Base-by-base conservation (phyloP, 805 yeast genomes). In the Candida berthetii region DNA sequence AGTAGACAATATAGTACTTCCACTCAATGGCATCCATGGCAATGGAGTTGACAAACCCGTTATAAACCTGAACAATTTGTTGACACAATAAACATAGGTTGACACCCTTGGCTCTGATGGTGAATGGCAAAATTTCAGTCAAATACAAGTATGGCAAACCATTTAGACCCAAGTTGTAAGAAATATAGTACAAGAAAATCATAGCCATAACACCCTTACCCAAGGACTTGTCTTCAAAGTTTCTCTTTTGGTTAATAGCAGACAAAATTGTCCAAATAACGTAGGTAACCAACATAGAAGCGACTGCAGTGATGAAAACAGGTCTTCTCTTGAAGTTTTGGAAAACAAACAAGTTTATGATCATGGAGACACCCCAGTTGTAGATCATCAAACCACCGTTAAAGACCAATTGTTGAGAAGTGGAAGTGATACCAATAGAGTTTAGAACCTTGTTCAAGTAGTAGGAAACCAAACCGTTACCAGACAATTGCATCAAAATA, bases 341-440 rank as follows among this genome's bases (percentile, higher is more conserved):
- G 35, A 60, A 59, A 22, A 60, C 53, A 28, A 50, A 62, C 63
- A 43, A 65, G 45, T 24, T 22, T 19, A 31, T 50, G 54, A 56
- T 51, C 2, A 48, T 35, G 16, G 54, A 35, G n/a, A 61, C 53
- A 31, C 52, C 45, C 22, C 52, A 46, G 57, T 70, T 69, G 54
- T 61, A 71, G 42, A 68, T 53, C 65, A 61, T 65, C 43, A 72
- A 62, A 41, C 67, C 64, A 33, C 71, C 76, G 51, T 73, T 73
- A 47, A 73, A 64, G 38, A 65, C 49, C 39, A 72, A 64, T 54
- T 73, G 72, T 38, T 57, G 52, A 37, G 56, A 57, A 14, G 59
- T 52, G 18, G 55, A 59, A 38, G 71, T 70, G 47, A 74, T 72
- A 41, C 80, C 78, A 50, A 74, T 72, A 16, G 74, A 65, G 42